Evolutionary conservation across 352 stramenopile species (phyloP), one percentile per base, ranked within the genome.

Genomic region (Aphanomyces stellatus): DNA sequence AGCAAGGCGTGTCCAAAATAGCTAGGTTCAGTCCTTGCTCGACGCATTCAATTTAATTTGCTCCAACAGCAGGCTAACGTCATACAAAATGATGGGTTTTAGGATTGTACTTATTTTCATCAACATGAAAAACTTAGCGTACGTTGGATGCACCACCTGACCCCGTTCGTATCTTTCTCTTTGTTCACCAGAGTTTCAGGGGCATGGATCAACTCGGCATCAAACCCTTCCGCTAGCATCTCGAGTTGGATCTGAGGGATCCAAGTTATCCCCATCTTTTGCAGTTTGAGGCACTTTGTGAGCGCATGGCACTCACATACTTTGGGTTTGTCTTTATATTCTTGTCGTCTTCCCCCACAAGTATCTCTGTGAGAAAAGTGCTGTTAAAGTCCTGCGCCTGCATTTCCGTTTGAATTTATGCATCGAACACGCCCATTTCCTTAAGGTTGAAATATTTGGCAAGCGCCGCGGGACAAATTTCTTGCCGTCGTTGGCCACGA

Each of bases 371-470:
- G 15, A 72, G 35, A 17, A 98, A 68, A 17, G 76, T 75, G 3
- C 92, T 81, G 66, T 99, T 86, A 28, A 98, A 69, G 8, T 90
- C 90, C 75, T 98, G 93, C 27, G 90, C 81, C 27, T 78, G 92
- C 91, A 98, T 98, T 53, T 97, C 97, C 70, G 98, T 71, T 65
- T 98, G 97, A 22, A 98, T 91, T 51, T 96, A 92, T 46, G 94
- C 86, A 30, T 87, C 69, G 8, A 95, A 95, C 84, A 99, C 94
- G 24, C 93, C 94, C 77, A 98, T 94, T 65, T 97, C 97, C 15
- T 87, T 61, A 74, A 99, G 93, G 67, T 98, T 98, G 73, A 98
- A 98, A 72, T 98, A 99, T 74, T 98, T 98, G 15, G 61, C 41
- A 10, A 85, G 87, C 48, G 46, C 37, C 15, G 33, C 17, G 55